phyloP scores from a whole-genome alignment of 208 protist species.

The Acanthamoeba polyphaga region DNA sequence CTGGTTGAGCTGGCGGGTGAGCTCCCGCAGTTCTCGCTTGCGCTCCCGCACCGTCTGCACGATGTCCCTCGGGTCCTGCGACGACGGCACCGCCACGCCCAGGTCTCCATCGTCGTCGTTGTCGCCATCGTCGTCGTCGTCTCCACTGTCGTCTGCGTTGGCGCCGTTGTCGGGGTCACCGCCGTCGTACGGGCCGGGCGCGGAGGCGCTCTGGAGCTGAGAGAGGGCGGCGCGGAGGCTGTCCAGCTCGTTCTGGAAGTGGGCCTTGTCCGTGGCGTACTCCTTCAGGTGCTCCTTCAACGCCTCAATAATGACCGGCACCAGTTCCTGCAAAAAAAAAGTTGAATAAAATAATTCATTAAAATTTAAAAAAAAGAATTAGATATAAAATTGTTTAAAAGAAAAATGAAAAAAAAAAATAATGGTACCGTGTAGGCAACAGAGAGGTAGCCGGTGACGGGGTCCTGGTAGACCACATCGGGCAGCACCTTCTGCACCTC shows the following conservation, averaged over 20 bases:
- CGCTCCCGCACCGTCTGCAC: not conserved
- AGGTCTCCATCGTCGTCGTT: not conserved
- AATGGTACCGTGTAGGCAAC: constrained; percentile 1
- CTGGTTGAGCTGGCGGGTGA: constrained; percentile 13
- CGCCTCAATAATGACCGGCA: constrained; percentile 54
- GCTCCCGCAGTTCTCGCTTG: constrained; percentile 17
- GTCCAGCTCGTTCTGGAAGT: constrained; percentile 20
- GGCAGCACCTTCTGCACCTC: constrained; percentile 73
- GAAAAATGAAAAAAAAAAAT: too few relatives aligned
- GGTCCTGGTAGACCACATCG: constrained; percentile 50
- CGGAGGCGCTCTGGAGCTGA: not conserved
- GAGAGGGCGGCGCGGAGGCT: not conserved
- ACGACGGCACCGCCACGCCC: not conserved
- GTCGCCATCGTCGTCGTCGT: not conserved
- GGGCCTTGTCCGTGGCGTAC: constrained; percentile 5
- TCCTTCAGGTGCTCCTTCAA: constrained; percentile 51
- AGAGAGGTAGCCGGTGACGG: constrained; percentile 44
- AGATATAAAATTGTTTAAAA: constrained; percentile 5
- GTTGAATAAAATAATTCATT: too few relatives aligned
- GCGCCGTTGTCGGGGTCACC: not conserved
- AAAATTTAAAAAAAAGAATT: not conserved
- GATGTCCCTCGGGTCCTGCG: not conserved
- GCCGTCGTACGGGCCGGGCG: not conserved
- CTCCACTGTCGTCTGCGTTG: not conserved
- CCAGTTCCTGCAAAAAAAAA: constrained; percentile 48